phyloP scores from a whole-genome alignment of 169 alveolate genomes.

The Babesia bovis region DNA sequence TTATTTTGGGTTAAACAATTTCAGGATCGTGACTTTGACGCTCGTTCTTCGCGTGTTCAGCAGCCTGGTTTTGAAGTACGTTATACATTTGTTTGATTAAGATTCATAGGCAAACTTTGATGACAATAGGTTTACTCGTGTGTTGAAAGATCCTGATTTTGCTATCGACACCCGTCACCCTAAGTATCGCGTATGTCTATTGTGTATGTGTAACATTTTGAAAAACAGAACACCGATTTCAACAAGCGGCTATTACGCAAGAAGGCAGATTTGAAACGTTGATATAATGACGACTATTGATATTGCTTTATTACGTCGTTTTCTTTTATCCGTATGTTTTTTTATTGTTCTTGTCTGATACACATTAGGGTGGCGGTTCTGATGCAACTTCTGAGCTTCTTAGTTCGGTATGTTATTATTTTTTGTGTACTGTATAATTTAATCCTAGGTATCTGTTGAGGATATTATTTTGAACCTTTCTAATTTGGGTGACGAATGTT shows the following conservation, averaged over 20 bases:
- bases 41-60: conserved; percentile 32
- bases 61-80: conserved; percentile 56
- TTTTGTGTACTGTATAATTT: background rate
- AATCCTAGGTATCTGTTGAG: conserved; percentile 28
- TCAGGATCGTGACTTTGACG: conserved; percentile 64
- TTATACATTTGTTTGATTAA: background rate
- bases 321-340: conserved; percentile 41
- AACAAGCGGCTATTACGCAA: conserved; percentile 40
- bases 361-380: conserved; percentile 40
- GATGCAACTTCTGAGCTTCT: conserved; percentile 42
- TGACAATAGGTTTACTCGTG: conserved; percentile 78
- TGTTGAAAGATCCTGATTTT: conserved; percentile 81
- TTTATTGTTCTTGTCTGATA: conserved; percentile 13
- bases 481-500: conserved; percentile 26
- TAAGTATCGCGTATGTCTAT: conserved; percentile 71
- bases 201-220: background rate
- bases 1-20: background rate
- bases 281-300: conserved; percentile 14
- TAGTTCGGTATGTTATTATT: conserved; percentile 21
- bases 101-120: conserved; percentile 50
- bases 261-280: conserved; percentile 36
- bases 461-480: conserved; percentile 44
- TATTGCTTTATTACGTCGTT: conserved; percentile 26
- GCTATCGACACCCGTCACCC: conserved; percentile 88
- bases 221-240: conserved; percentile 63